A percentile compares a stretch with the other conserved stretches of the same genome.
These are phyloP conservation scores for Spergularia azorica DNA, from an alignment of 179 eudicot genomes.

Conservation along the genomic window DNA sequence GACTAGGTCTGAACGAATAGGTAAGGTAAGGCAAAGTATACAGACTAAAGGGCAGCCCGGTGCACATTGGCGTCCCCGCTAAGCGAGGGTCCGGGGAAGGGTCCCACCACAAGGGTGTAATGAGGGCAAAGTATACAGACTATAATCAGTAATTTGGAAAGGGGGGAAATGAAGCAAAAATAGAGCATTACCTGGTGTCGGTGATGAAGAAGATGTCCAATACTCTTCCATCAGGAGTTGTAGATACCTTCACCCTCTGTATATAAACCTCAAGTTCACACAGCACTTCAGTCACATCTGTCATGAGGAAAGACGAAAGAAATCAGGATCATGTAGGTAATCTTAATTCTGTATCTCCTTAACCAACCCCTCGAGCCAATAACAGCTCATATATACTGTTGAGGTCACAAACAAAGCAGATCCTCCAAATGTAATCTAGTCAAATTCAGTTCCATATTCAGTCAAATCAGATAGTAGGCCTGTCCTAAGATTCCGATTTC, in stretches of 20 bases:
- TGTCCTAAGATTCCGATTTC: neutral
- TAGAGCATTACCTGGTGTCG: constrained; percentile 61
- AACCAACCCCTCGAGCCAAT: neutral
- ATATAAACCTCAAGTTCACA: constrained; percentile 85
- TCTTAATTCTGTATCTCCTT: neutral
- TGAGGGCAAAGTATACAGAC: neutral
- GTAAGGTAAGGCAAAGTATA: neutral
- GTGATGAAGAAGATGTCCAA: constrained; percentile 87
- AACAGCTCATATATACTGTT: neutral
- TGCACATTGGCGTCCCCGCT: no score
- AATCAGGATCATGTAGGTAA: constrained; percentile 1
- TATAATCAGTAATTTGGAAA: neutral
- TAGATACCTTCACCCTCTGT: constrained; percentile 84
- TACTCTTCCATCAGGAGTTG: constrained; percentile 91
- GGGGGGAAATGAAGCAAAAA: neutral
- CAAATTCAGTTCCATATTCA: neutral
- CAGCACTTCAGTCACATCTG: constrained; percentile 82
- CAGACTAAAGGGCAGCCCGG: no score
- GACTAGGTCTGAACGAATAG: neutral
- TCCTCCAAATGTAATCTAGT: no score
- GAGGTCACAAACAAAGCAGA: neutral
- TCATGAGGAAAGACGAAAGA: constrained; percentile 18
- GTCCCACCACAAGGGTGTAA: no score
- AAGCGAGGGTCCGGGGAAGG: no score
- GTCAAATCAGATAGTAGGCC: neutral